A percentile compares a stretch with the other conserved stretches of the same genome.
Conservation (phyloP, 768 basidiomycete species). For the Lyophyllum semitale region DNA sequence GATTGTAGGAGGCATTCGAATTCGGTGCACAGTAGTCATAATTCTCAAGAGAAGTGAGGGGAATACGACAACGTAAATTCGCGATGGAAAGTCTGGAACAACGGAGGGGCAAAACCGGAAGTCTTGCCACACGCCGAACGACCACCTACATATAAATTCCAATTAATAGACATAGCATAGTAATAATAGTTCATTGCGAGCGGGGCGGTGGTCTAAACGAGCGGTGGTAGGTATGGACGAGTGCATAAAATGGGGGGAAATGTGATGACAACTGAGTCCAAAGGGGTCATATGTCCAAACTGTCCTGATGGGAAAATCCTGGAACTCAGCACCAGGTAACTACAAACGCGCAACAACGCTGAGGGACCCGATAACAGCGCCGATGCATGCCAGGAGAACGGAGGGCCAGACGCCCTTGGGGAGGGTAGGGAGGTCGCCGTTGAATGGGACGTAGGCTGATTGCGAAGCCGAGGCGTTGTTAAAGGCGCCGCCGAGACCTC, state of each 20-base stretch:
- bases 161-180: conserved; percentile 1
- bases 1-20: too few species aligned
- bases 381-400: conserved; percentile 35
- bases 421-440: conserved; percentile 32
- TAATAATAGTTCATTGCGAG: background rate
- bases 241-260: background rate
- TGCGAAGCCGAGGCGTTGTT: conserved; percentile 23
- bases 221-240: background rate
- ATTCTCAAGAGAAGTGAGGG: too few species aligned
- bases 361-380: conserved; percentile 36
- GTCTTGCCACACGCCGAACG: background rate
- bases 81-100: too few species aligned
- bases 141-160: background rate
- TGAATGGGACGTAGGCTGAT: conserved; percentile 51
- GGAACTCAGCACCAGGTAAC: too few species aligned
- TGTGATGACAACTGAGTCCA: background rate
- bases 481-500: conserved; percentile 45
- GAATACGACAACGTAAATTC: too few species aligned
- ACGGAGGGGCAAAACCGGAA: too few species aligned
- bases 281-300: background rate
- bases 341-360: conserved; percentile 22
- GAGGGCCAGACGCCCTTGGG: conserved; percentile 35
- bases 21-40: too few species aligned
- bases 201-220: conserved; percentile 5
- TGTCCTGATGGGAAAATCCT: background rate